Percentiles rank a stretch among this genome's conserved stretches.
Evolutionary conservation across 1,284 basidiomycete species (phyloP).

Genomic region (Ustilago curta): DNA sequence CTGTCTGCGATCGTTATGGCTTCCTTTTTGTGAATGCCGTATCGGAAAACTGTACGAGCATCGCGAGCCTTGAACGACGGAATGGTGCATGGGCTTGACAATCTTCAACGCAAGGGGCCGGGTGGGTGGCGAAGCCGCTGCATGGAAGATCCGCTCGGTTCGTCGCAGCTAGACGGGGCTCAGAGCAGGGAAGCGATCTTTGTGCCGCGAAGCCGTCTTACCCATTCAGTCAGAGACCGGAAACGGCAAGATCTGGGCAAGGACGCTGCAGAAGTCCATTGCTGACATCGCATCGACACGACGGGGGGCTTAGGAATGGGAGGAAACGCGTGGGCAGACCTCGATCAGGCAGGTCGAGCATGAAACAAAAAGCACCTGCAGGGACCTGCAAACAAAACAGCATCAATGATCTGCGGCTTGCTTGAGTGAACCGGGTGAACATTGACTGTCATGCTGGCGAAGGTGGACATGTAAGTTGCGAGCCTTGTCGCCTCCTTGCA

Average conservation of each 20-base stretch:
- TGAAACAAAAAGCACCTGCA: conserved; percentile 8
- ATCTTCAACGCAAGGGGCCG: conserved; percentile 42
- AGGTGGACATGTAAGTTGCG: conserved; percentile 14
- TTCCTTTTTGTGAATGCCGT: conserved; percentile 1
- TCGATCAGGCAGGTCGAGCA: neutral
- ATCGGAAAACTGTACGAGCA: neutral
- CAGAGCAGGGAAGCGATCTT: neutral
- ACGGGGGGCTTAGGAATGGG: conserved; percentile 4
- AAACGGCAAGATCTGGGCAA: neutral
- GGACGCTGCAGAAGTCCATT: neutral
- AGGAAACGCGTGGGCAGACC: conserved; percentile 1
- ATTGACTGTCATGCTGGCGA: neutral
- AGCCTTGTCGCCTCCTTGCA: conserved; percentile 36
- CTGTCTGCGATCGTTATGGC: neutral
- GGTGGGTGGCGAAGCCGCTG: conserved; percentile 3
- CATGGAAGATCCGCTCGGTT: conserved; percentile 7
- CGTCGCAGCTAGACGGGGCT: conserved; percentile 6
- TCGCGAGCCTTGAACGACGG: neutral
- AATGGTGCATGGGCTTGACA: conserved; percentile 9
- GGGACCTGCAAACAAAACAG: conserved; percentile 14
- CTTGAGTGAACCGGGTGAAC: neutral
- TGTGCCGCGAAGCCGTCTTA: neutral
- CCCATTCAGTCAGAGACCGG: neutral
- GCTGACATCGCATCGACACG: neutral
- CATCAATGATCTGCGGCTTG: neutral